Base-by-base conservation (phyloP, 345 rosid species). In the Passiflora organensis region DNA sequence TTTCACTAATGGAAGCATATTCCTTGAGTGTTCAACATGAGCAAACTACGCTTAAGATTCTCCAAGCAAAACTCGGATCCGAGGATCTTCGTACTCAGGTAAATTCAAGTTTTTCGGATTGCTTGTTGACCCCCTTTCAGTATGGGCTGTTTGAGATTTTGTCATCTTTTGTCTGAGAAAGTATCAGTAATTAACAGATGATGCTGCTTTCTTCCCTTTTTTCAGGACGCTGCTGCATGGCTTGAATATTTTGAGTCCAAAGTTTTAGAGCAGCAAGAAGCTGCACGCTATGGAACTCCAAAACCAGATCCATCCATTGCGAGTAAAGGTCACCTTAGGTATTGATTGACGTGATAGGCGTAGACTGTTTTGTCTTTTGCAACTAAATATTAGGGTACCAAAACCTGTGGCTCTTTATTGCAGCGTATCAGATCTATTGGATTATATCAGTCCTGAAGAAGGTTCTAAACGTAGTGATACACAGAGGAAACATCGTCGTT, bases 261-360 rank as follows among this genome's bases (percentile, higher is more conserved):
- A 78, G 88, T 89, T 64, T 65, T 82, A 56, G 98, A 91, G 75
- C 98, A 91, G 75, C 96, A 91, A 75, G 96, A 91, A 80, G 95
- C 96, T 41, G 95, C 90, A 47, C 86, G 90, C 45, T 85, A 83
- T 66, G 98, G 98, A 56, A 85, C 96, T 50, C 98, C 98, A 42
- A 91, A 84, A 65, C 98, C 95, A 48, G 98, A 91, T 71, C 86
- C 98, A 68, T 91, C 96, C 53, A 91, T 91, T 62, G 86, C 96
- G 55, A 91, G 98, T 77, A 91, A 88, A 83, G 98, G 98, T 59
- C 98, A 91, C 73, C 74, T 88, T 72, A 91, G 98, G 98, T 91
- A 80, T 51, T 76, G 70, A 64, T 22, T n/a, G n/a, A 73, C 57
- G 86, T 78, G 79, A 75, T 75, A 63, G 73, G 76, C 79, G 63